Evolutionary conservation across 2,329 filamentous ascomycete species (phyloP), one percentile per base, ranked within the genome.

Genomic region (Nothomitra cinnamomea): DNA sequence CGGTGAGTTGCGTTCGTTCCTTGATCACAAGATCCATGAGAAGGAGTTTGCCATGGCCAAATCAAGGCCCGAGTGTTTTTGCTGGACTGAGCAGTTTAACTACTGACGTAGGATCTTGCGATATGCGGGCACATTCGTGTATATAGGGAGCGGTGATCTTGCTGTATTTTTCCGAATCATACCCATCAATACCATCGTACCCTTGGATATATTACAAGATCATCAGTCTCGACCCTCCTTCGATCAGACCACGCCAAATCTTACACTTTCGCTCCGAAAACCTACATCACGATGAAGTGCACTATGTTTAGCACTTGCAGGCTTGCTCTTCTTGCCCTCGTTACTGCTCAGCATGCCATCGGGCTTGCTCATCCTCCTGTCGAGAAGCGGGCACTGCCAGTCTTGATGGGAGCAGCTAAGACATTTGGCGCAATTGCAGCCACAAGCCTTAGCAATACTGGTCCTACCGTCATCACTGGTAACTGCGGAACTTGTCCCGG

Each of bases 381-480:
- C 42, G 42, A 45, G 42, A 45, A 45, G 42, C 42, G 42, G 13
- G 42, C n/a, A 12, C 22, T 45, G 19, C 42, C 42, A 45, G 42
- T 45, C 42, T 45, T 45, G 42, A 45, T 45, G 42, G 43, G 51
- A 57, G 41, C 15, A 32, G 57, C 57, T 19, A 28, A 51, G 10
- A 28, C 54, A 7, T 57, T 56, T 43, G 57, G 55, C 19, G 58
- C 52, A 8, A 49, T 58, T 17, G 41, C 41, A 19, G 17, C 25
- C 10, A n/a, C 57, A 1, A 53, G 38, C 8, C 41, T 59, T 12
- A 56, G 56, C 15, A 59, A 56, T 36, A 56, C 57, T 6, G 58
- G 58, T 12, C 36, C 55, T 4, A 58, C 57, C 19, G 19, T 38
- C 8, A 52, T 59, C 24, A 54, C 25, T 24, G 58, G 57, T 43